Conservation (phyloP, 768 basidiomycete species). For the Phaffia australis region DNA sequence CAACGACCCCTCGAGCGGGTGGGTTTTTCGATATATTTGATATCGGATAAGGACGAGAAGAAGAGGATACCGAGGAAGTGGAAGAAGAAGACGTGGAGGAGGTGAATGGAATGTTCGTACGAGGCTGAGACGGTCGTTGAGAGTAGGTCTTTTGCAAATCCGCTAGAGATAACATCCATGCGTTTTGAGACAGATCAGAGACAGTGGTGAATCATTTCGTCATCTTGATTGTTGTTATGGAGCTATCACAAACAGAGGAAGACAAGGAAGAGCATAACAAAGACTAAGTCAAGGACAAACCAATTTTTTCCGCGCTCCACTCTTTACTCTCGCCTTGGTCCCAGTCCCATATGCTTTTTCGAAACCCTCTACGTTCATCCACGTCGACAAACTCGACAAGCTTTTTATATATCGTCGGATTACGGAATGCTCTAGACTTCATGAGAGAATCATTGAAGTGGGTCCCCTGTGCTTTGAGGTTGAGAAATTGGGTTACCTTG, state of each 20-base stretch:
- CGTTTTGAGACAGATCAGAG: not conserved
- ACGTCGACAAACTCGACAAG: constrained; percentile 90
- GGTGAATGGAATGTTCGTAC: constrained; percentile 9
- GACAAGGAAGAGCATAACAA: not conserved
- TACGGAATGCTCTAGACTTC: constrained; percentile 83
- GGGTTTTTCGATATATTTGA: not conserved
- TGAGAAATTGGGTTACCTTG: constrained; percentile 15
- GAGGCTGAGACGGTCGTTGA: constrained; percentile 1
- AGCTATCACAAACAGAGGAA: not conserved
- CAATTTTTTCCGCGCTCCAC: constrained; percentile 69
- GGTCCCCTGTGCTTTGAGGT: constrained; percentile 19
- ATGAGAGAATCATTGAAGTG: constrained; percentile 96
- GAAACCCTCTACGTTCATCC: constrained; percentile 72
- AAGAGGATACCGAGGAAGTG: not conserved
- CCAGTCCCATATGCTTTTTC: constrained; percentile 62
- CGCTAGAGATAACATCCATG: constrained; percentile 1
- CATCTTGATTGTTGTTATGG: not conserved
- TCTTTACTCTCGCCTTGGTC: constrained; percentile 47
- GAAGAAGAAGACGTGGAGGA: constrained; percentile 4
- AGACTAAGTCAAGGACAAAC: constrained; percentile 45
- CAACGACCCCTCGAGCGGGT: not conserved
- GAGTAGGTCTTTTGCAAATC: constrained; percentile 18
- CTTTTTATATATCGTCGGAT: constrained; percentile 90
- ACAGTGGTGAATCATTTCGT: not conserved
- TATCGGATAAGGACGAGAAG: not conserved